Evolutionary conservation across 805 yeast species (phyloP), one percentile per base, ranked within the genome.

Genomic region (Hanseniaspora guilliermondii): DNA sequence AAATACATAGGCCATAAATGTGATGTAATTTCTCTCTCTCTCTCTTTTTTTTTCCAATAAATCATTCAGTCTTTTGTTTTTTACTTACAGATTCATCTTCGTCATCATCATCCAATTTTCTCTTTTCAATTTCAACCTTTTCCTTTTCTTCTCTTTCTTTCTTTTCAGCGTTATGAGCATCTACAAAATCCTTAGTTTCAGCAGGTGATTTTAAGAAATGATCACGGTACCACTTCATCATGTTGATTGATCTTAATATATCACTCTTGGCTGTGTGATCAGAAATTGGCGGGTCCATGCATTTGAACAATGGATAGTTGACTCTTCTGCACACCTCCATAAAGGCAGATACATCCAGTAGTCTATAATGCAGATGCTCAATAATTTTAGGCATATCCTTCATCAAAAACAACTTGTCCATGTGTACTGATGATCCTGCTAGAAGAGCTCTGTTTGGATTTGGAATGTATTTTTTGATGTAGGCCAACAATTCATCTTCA

Each of bases 381-480:
- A 77, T 66, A 7, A 87, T 82, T 47, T 74, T 67, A 0, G 97
- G 97, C 71, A 93, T 81, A 62, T 91, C 96, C 53, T 78, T 74
- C 64, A 79, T 70, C 83, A 93, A 76, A 68, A 91, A 93, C 49
- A 84, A 74, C 56, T 87, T 77, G 66, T 93, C 99, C 82, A 87
- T 82, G 66, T 93, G 97, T 19, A 93, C 82, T 0, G 95, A 77
- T 61, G 91, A 93, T 1, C 99, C 99, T 0, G 95, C 95, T 53
- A 93, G 68, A 0, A 93, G 69, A 2, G 88, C 97, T 19, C 71
- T 69, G 2, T 79, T 71, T 11, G 71, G 70, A 16, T 70, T 70
- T 3, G 78, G 77, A 9, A 85, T 73, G 60, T 73, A 77, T 58
- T 70, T 71, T 59, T 73, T 64, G 50, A 93, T 69, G 62, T 87